A percentile compares a stretch with the other conserved stretches of the same genome.
Evolutionary conservation across 2,329 filamentous ascomycete genomes (phyloP).

Genomic region (Microthyrium microscopicum): DNA sequence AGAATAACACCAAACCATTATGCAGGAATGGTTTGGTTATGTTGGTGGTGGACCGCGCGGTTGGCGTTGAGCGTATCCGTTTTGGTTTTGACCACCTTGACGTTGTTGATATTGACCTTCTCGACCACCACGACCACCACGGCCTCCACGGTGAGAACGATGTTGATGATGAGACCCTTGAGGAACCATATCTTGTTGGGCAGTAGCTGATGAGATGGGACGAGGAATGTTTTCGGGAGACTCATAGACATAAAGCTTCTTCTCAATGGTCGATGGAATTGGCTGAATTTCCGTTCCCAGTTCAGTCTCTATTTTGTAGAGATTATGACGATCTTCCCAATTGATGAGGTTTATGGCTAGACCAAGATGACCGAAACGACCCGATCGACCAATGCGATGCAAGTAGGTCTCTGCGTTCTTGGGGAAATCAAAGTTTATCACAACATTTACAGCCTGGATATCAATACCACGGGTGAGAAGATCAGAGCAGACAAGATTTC

Average conservation of each 20-base stretch:
- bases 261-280: constrained; percentile 90
- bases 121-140: constrained; percentile 1
- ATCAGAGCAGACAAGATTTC: constrained; percentile 96
- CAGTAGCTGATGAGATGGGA: constrained; percentile 45
- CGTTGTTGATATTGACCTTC: constrained; percentile 4
- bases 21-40: too few species aligned
- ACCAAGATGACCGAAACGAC: constrained; percentile 91
- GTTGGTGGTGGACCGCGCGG: too few species aligned
- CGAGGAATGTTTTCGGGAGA: constrained; percentile 88
- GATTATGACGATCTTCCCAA: constrained; percentile 97
- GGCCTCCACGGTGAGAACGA: constrained; percentile 2
- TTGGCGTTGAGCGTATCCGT: too few species aligned
- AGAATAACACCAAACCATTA: too few species aligned
- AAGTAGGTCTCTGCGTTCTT: constrained; percentile 99
- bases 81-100: too few species aligned
- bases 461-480: constrained; percentile 96
- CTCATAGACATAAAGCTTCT: constrained; percentile 96
- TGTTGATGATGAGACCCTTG: not conserved
- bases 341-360: constrained; percentile 98
- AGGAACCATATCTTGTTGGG: not conserved
- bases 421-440: constrained; percentile 99
- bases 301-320: constrained; percentile 97
- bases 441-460: constrained; percentile 97
- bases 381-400: constrained; percentile 93
- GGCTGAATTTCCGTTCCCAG: constrained; percentile 93